A percentile compares a stretch with the other conserved stretches of the same genome.
These are phyloP conservation scores for Cryptococcus sp. DNA, from an alignment of 1,284 basidiomycete genomes.

Conservation along the genomic window DNA sequence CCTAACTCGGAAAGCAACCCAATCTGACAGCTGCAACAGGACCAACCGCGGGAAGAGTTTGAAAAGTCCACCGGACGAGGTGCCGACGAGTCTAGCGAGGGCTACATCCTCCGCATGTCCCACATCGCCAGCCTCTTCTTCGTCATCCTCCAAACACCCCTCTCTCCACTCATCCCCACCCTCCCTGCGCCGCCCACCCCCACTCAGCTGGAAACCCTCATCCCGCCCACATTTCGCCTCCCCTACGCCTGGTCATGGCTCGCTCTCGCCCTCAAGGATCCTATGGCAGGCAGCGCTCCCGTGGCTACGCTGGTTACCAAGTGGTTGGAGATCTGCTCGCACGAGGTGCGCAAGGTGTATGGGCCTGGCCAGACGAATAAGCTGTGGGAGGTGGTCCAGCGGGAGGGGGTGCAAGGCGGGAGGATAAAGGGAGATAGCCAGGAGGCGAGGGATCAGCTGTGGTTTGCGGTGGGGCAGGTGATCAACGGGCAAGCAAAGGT, in stretches of 20 bases:
- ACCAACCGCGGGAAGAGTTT: slow-evolving; percentile 57
- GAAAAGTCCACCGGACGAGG: slow-evolving; percentile 64
- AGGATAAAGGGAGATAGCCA: slow-evolving; percentile 35
- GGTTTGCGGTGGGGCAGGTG: slow-evolving; percentile 25
- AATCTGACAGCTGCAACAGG: slow-evolving; percentile 24
- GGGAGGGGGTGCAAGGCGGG: slow-evolving; percentile 51
- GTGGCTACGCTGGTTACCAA: slow-evolving; percentile 52
- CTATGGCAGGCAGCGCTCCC: slow-evolving; percentile 32
- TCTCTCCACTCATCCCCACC: slow-evolving; percentile 38
- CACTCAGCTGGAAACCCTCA: slow-evolving; percentile 53
- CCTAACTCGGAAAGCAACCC: not conserved
- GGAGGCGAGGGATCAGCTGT: slow-evolving; percentile 31
- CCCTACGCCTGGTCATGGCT: slow-evolving; percentile 65
- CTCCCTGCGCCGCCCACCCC: slow-evolving; percentile 32
- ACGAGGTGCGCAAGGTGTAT: slow-evolving; percentile 61
- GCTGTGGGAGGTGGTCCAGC: slow-evolving; percentile 63
- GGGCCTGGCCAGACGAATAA: slow-evolving; percentile 72
- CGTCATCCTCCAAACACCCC: slow-evolving; percentile 60
- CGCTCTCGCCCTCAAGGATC: slow-evolving; percentile 27
- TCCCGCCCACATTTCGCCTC: slow-evolving; percentile 62
- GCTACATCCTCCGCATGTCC: slow-evolving; percentile 70
- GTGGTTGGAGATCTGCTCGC: slow-evolving; percentile 69
- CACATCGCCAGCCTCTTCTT: slow-evolving; percentile 89
- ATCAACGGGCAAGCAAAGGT: slow-evolving; percentile 9
- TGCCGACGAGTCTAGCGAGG: slow-evolving; percentile 57